Evolutionary conservation across 176 grass and related monocot genomes (phyloP), one percentile per base, ranked within the genome.

Genomic region (Oryza glumipatula): DNA sequence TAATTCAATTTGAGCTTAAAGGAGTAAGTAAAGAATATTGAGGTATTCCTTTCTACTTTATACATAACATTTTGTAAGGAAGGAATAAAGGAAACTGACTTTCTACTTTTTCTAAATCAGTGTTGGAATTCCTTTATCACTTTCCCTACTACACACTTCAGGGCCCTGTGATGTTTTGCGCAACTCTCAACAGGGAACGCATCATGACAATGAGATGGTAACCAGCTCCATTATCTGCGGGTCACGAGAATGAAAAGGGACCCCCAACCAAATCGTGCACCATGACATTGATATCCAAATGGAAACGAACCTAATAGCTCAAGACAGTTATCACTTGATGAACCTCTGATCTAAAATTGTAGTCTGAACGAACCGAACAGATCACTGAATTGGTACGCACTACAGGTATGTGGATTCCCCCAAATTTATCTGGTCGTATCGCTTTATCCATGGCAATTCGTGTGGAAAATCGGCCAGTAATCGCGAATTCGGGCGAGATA

Each of bases 11-110:
- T 56, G 12, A 74, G 75, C 38, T 36, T 9, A 47, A 68, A 60
- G 48, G 47, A 23, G 49, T 11, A 46, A 75, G 2, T 21, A 71
- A 43, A 70, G 23, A 79, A 84, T 68, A 75, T 33, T 66, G 2
- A 85, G 2, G 11, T 44, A 36, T 13, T 49, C 19, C 33, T 44
- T 70, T 80, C 6, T 85, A 35, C 33, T 54, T 77, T 81, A 6
- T 85, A 24, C 43, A 65, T 64, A 81, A 65, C 43, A 4, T 12
- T 85, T 80, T 33, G 13, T 3, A 89, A 72, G 72, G n/a, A 89
- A 82, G 65, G 83, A 81, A 89, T 81, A 85, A 85, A 89, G 82
- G 43, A 32, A 81, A 68, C 52, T 72, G 4, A 4, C 13, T 63
- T 48, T 51, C 11, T 32, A 23, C 45, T 11, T 13, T 72, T 72